Evolutionary conservation across 192 early-diverging fungal species (phyloP).

Genomic region (Neocallimastix lanati): DNA sequence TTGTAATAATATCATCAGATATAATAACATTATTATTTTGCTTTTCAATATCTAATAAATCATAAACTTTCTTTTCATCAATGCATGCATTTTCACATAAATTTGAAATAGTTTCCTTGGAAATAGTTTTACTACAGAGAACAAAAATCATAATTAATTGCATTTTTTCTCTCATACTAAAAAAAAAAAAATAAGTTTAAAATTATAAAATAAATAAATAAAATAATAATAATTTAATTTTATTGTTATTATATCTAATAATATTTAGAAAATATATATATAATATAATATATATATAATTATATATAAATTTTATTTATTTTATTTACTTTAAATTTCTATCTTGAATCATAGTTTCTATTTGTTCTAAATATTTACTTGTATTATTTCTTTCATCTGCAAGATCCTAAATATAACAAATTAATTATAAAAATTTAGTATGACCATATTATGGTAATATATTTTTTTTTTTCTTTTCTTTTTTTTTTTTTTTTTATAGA

Average conservation of each 20-base stretch:
- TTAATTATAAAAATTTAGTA: too few species aligned
- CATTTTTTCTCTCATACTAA: not conserved
- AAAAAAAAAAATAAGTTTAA: too few species aligned
- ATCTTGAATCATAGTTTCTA: not conserved
- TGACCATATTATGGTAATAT: too few species aligned
- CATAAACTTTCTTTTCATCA: not conserved
- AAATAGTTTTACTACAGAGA: not conserved
- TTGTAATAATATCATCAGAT: not conserved
- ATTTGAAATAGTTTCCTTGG: not conserved
- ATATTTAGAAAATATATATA: too few species aligned
- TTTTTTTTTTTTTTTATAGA: too few species aligned
- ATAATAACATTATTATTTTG: not conserved
- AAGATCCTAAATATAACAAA: not conserved
- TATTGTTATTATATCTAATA: not conserved
- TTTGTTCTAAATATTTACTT: not conserved
- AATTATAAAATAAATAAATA: not conserved
- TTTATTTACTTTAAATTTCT: not conserved
- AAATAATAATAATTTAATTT: not conserved
- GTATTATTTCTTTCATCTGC: not conserved
- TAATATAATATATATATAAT: too few species aligned
- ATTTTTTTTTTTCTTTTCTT: too few species aligned
- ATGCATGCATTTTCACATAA: not conserved
- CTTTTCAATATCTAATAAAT: not conserved
- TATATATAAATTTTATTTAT: too few species aligned
- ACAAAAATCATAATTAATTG: not conserved